Evolutionary conservation across 257 asterid genomes (phyloP), one percentile per base, ranked within the genome.

Genomic region (Salvia rosmarinus): DNA sequence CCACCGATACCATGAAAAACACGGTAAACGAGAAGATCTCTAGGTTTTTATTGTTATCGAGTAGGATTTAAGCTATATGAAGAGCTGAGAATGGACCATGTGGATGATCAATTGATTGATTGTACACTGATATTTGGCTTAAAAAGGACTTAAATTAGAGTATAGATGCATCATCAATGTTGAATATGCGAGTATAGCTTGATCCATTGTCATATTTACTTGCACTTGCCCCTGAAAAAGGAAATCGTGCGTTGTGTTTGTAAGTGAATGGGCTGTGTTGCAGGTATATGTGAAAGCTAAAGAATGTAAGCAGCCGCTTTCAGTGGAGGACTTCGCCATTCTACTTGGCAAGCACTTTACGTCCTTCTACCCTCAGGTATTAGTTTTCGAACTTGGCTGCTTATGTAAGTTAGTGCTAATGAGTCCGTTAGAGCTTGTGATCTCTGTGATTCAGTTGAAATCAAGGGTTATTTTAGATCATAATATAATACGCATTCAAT

Each of bases 231-330:
- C 39, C 64, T 2, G 17, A 16, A 32, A 59, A 59, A 32, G n/a
- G 34, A 61, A 37, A 10, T 40, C 6, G 11, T 9, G 16, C 16
- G 6, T 49, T 9, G 44, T 68, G 57, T 62, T 43, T 67, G 9
- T 30, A 51, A 10, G 44, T 65, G 35, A 67, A 55, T 77, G 70
- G 23, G 75, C 17, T 57, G 32, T 70, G 72, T 57, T 66, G 79
- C 82, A 95, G 99, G 97, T 95, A 9, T 95, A 95, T 80, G 97
- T 84, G 68, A 95, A 91, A 79, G 99, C 99, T 51, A 91, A 95
- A 78, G 97, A 95, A 79, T 86, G 95, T 64, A 62, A 80, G 57
- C 80, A 85, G 65, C 85, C 69, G 67, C 85, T 91, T 66, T 82
- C 97, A 0, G 87, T 73, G 46, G 99, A 95, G 90, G 93, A 83